Percentiles rank a stretch among this genome's conserved stretches.
These are phyloP conservation scores for Coprinellus aureogranulatus DNA, from an alignment of 768 basidiomycete genomes.

Conservation along the genomic window DNA sequence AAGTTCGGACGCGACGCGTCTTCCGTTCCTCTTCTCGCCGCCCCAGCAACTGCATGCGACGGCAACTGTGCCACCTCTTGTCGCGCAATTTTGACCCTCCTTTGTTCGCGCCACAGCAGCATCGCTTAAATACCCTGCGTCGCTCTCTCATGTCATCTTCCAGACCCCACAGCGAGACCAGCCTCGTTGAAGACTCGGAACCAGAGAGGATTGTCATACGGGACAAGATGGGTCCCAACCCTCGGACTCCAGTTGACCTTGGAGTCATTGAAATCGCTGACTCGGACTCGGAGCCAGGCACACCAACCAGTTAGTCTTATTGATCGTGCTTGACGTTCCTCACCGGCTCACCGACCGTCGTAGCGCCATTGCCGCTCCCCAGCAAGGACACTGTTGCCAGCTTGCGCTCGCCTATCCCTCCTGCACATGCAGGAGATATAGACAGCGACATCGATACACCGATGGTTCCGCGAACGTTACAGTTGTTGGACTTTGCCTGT, in stretches of 20 bases:
- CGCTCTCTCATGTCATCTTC: neutral
- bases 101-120: neutral
- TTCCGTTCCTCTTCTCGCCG: constrained; percentile 8
- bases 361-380: neutral
- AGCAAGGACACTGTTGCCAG: neutral
- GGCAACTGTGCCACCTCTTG: neutral
- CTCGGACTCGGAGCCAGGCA: constrained; percentile 12
- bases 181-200: constrained; percentile 62
- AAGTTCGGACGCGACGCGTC: constrained; percentile 38
- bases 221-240: constrained; percentile 11
- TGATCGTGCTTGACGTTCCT: no score
- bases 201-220: constrained; percentile 55
- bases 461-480: neutral
- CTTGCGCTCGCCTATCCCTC: neutral
- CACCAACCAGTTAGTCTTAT: neutral
- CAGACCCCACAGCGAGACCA: constrained; percentile 29
- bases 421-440: neutral
- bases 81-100: constrained; percentile 2
- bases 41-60: neutral
- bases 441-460: neutral
- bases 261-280: constrained; percentile 23
- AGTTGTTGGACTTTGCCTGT: constrained; percentile 3
- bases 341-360: no score
- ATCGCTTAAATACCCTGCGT: no score
- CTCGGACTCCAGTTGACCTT: neutral